Evolutionary conservation across 768 basidiomycete genomes (phyloP), one percentile per base, ranked within the genome.

Genomic region (Suillus tomentosus): DNA sequence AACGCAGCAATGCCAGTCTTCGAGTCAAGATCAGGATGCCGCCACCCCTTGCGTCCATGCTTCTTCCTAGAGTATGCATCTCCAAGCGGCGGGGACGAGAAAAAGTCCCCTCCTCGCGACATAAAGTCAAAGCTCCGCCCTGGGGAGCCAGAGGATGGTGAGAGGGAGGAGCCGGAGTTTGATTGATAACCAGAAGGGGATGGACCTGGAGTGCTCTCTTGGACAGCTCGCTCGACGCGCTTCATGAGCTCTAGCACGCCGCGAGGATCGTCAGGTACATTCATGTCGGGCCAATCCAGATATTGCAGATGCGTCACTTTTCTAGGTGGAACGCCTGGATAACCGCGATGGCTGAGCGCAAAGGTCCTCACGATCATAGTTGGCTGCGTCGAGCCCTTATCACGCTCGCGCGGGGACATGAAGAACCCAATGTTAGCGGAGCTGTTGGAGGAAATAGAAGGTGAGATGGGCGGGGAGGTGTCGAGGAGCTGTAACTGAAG

Each of bases 201-300:
- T 8, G 71, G 76, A 13, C 74, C 71, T 13, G 73, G 74, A 0
- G 73, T 73, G 17, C 71, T 76, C 58, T 74, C 74, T 36, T 61
- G 66, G 1, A 69, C 69, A 9, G 71, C 70, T 13, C 67, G 67
- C 45, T 76, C 88, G n/a, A 94, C 89, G 66, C 88, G 87, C 64
- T 81, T 82, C 61, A 97, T 84, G 27, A 99, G 82, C 15, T 83
- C 79, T 48, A 97, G 77, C 22, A 98, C 79, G 8, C 88, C 90
- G 8, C 84, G 79, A 0, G 96, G 88, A 64, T 94, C 87, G 14
- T 90, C 87, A 0, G 96, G 96, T 14, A 99, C 94, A 73, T 95
- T 95, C 80, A 98, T 90, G 71, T 99, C 96, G 2, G 96, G 94
- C 96, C 96, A 99, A 45, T 91, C 90, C 45, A 96, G 82, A 72